phyloP scores from a whole-genome alignment of 1,284 basidiomycete species.

The Irpex sp. region DNA sequence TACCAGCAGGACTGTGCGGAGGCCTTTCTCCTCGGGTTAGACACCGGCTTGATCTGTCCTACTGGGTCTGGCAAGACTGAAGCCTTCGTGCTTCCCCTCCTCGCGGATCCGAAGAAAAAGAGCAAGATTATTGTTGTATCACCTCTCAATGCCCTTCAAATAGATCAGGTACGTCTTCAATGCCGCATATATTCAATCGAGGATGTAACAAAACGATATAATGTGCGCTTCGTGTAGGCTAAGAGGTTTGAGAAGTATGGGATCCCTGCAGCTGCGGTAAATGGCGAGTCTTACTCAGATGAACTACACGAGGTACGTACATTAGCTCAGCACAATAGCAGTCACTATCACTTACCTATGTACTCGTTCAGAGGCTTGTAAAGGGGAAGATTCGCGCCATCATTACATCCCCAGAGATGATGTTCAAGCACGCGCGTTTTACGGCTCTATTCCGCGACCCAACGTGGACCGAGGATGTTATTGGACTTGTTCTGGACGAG shows the following conservation, averaged over 20 bases:
- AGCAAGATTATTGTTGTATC: slow-evolving; percentile 26
- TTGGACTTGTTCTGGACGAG: slow-evolving; percentile 31
- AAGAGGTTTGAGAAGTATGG: slow-evolving; percentile 22
- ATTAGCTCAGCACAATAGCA: no score
- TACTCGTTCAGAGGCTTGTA: slow-evolving; percentile 18
- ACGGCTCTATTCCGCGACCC: slow-evolving; percentile 11
- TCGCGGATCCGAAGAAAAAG: slow-evolving; percentile 10
- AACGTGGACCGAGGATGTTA: slow-evolving; percentile 18
- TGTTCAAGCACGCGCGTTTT: slow-evolving; percentile 18
- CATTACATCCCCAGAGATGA: slow-evolving; percentile 32
- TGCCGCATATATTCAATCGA: neutral
- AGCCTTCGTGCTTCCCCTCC: slow-evolving; percentile 29
- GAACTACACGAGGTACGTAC: slow-evolving; percentile 4
- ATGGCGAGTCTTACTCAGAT: slow-evolving; percentile 24
- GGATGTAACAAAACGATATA: no score
- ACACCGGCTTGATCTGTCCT: slow-evolving; percentile 28
- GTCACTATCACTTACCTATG: neutral
- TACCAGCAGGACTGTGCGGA: slow-evolving; percentile 33
- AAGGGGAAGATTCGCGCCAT: slow-evolving; percentile 21
- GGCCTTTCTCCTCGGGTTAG: slow-evolving; percentile 26
- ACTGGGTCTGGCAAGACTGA: slow-evolving; percentile 32
- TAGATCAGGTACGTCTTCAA: slow-evolving; percentile 14
- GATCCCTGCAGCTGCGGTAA: slow-evolving; percentile 27
- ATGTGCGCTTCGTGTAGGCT: slow-evolving; percentile 9
- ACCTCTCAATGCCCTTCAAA: slow-evolving; percentile 28